These are phyloP conservation scores for Glycyrrhiza uralensis DNA, from an alignment of 306 rosid species.

Conservation along the genomic window DNA sequence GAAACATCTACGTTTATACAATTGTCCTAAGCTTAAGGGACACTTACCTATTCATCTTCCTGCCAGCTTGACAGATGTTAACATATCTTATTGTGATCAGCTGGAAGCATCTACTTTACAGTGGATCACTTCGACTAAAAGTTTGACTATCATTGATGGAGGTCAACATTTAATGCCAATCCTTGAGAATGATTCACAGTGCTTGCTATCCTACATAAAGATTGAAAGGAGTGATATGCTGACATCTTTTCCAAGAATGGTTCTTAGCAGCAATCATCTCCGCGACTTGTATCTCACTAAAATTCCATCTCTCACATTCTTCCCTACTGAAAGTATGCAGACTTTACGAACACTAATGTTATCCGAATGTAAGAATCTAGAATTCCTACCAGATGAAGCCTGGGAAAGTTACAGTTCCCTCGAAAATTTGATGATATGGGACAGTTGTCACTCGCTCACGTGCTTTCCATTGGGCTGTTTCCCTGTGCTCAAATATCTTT, in stretches of 20 bases:
- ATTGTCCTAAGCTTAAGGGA: slow-evolving; percentile 9
- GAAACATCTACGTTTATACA: neutral
- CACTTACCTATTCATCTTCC: neutral
- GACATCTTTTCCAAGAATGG: neutral
- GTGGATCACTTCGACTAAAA: neutral
- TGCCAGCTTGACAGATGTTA: neutral
- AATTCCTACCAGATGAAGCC: slow-evolving; percentile 3
- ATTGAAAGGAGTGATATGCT: neutral
- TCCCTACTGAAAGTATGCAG: neutral
- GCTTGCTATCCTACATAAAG: neutral
- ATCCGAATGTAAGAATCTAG: neutral
- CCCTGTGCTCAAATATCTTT: slow-evolving; percentile 6
- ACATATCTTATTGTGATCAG: neutral
- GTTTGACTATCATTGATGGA: neutral
- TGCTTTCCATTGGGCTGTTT: neutral
- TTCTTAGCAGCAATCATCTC: neutral
- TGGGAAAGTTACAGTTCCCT: neutral
- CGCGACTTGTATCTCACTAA: neutral
- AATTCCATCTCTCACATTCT: neutral
- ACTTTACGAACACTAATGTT: neutral
- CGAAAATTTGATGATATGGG: neutral
- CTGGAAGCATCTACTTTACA: neutral
- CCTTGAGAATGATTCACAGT: neutral
- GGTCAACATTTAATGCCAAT: neutral
- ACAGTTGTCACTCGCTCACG: neutral